Evolutionary conservation across 768 basidiomycete species (phyloP), one percentile per base, ranked within the genome.

Genomic region (Favolaschia claudopus): DNA sequence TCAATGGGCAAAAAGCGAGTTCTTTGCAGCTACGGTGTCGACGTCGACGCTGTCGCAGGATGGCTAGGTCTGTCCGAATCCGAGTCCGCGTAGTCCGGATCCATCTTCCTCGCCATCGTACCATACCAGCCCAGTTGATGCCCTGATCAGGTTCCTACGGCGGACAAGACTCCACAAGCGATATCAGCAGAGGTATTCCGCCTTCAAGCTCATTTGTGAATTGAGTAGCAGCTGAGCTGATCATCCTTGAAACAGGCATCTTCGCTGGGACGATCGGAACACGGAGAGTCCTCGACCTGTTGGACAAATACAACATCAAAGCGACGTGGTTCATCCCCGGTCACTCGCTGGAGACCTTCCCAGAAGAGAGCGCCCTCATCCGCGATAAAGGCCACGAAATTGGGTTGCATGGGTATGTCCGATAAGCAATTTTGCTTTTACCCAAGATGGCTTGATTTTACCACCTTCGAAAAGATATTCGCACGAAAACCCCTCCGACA

Each of bases 241-340:
- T 47, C 29, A 32, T 44, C 13, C 13, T 4, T 37, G 9, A 25
- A 14, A 34, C 76, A 82, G 89, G 89, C 8, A 83, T 90, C 77
- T 92, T 83, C 64, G 88, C 91, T 0, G 91, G 90, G 17, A 89
- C 91, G 69, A 88, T 93, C 27, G 90, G 91, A 4, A 76, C 81
- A 0, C 85, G 84, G 6, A 83, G 89, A 14, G 77, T 92, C 8
- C 76, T 92, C 63, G 90, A 89, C 72, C 72, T 91, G 20, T 91
- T 92, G 73, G 75, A 80, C 29, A 91, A 90, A 72, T 89, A 88
- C 68, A 76, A 78, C n/a, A 86, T 82, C 39, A 78, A 76, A 70
- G 86, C 89, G 22, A 89, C 86, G 10, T 91, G 89, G 88, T 92
- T 91, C 70, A 89, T 91, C 51, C 88, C 89, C 24, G 89, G 88